These are phyloP conservation scores for Besnoitia besnoiti DNA, from an alignment of 169 alveolate species.

Conservation along the genomic window DNA sequence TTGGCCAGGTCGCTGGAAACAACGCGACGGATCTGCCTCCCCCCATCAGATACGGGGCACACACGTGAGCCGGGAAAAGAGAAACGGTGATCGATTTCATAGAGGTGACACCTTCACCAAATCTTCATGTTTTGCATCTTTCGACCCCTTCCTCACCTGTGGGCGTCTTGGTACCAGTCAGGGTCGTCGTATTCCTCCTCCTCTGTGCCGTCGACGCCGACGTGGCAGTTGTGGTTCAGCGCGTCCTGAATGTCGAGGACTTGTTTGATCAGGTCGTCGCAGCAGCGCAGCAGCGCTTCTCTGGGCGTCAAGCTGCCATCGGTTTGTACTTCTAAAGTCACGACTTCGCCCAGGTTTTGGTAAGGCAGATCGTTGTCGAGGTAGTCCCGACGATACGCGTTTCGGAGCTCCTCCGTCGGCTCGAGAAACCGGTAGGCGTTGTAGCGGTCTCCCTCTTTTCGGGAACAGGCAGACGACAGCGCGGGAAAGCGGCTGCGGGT, in stretches of 20 bases:
- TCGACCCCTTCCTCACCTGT: conserved; percentile 36
- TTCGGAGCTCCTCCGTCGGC: neutral
- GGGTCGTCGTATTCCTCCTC: conserved; percentile 79
- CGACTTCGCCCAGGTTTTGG: conserved; percentile 81
- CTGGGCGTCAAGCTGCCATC: conserved; percentile 88
- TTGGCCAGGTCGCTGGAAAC: too few relatives aligned
- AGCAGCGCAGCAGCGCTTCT: conserved; percentile 80
- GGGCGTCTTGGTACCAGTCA: conserved; percentile 80
- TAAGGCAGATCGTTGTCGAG: conserved; percentile 39
- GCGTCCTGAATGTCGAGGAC: conserved; percentile 80
- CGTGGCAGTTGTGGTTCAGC: conserved; percentile 71
- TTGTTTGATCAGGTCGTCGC: conserved; percentile 77
- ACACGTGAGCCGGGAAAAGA: too few relatives aligned
- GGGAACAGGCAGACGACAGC: neutral
- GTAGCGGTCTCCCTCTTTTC: neutral
- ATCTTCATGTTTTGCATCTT: too few relatives aligned
- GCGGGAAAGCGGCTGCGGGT: neutral
- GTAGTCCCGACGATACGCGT: neutral
- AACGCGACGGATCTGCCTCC: too few relatives aligned
- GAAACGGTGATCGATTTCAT: too few relatives aligned
- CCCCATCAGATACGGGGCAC: too few relatives aligned
- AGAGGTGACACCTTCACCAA: too few relatives aligned
- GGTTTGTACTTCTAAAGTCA: conserved; percentile 85
- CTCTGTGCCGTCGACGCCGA: conserved; percentile 76
- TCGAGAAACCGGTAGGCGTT: conserved; percentile 8